Evolutionary conservation across 352 stramenopile genomes (phyloP).

Genomic region (Globisporangium apiculatum): DNA sequence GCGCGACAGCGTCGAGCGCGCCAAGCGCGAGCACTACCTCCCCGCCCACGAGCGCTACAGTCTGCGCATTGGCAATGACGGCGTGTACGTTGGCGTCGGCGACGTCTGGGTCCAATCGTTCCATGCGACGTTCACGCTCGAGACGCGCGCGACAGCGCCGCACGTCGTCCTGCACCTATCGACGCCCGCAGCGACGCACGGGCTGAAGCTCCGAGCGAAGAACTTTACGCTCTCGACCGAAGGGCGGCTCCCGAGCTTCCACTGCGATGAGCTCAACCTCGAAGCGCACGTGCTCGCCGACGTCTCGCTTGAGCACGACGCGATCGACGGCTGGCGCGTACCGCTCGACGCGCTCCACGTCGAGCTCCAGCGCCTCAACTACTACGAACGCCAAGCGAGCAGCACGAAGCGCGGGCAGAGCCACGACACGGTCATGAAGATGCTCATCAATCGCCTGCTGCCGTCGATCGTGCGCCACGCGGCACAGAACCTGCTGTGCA

Average conservation of each 20-base stretch:
- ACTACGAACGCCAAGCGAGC: conserved; percentile 59
- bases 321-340: conserved; percentile 53
- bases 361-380: conserved; percentile 59
- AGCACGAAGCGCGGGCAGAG: conserved; percentile 51
- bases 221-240: conserved; percentile 68
- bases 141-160: conserved; percentile 50
- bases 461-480: conserved; percentile 53
- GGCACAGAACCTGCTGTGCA: conserved; percentile 50
- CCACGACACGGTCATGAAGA: conserved; percentile 74
- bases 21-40: conserved; percentile 63
- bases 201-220: conserved; percentile 51
- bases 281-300: conserved; percentile 60
- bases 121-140: conserved; percentile 61
- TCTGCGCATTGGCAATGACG: conserved; percentile 58
- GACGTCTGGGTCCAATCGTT: conserved; percentile 73
- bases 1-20: conserved; percentile 46
- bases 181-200: conserved; percentile 31
- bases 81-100: conserved; percentile 62
- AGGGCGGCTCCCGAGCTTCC: conserved; percentile 56
- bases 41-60: conserved; percentile 54
- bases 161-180: conserved; percentile 60
- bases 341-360: conserved; percentile 49
- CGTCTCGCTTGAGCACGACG: conserved; percentile 58
- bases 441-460: conserved; percentile 72
- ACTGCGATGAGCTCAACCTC: conserved; percentile 73